phyloP scores from a whole-genome alignment of 2,329 filamentous ascomycete species.

The Biscogniauxia mediterranea region DNA sequence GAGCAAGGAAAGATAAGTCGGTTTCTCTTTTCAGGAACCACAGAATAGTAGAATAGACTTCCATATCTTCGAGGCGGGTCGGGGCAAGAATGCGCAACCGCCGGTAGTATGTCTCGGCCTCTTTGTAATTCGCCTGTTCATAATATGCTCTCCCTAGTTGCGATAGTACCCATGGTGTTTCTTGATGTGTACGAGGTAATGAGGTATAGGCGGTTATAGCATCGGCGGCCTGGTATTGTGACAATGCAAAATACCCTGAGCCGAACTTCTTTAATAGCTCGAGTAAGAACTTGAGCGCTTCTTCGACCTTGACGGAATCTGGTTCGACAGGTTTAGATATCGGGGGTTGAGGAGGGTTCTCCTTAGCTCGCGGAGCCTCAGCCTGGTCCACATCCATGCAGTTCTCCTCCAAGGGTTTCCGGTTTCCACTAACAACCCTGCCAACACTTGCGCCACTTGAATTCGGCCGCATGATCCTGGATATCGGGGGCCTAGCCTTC shows the following conservation, averaged over 20 bases:
- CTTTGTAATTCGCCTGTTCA: conserved; percentile 81
- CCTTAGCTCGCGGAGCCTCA: conserved; percentile 51
- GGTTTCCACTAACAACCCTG: conserved; percentile 85
- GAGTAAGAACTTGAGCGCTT: conserved; percentile 73
- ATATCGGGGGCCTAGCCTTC: conserved; percentile 74
- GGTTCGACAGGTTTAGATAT: conserved; percentile 41
- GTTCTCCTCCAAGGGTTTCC: conserved; percentile 70
- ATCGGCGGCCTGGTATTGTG: conserved; percentile 75
- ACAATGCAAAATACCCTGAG: conserved; percentile 73
- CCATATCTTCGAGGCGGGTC: conserved; percentile 88
- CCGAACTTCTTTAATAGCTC: conserved; percentile 82
- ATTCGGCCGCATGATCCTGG: conserved; percentile 63
- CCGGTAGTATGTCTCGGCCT: conserved; percentile 84
- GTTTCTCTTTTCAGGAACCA: conserved; percentile 95
- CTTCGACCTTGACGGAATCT: conserved; percentile 66
- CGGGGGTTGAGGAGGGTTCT: conserved; percentile 38
- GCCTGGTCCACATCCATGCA: conserved; percentile 68
- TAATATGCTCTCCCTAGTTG: conserved; percentile 90
- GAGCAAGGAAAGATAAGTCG: conserved; percentile 86
- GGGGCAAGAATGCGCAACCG: conserved; percentile 77
- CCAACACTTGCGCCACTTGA: conserved; percentile 71
- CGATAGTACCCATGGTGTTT: conserved; percentile 90
- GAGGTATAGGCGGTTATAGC: conserved; percentile 72
- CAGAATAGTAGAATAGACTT: conserved; percentile 97
- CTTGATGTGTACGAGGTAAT: conserved; percentile 72